Base-by-base conservation (phyloP, 1,139 yeast species). In the Arxiozyma telluris region DNA sequence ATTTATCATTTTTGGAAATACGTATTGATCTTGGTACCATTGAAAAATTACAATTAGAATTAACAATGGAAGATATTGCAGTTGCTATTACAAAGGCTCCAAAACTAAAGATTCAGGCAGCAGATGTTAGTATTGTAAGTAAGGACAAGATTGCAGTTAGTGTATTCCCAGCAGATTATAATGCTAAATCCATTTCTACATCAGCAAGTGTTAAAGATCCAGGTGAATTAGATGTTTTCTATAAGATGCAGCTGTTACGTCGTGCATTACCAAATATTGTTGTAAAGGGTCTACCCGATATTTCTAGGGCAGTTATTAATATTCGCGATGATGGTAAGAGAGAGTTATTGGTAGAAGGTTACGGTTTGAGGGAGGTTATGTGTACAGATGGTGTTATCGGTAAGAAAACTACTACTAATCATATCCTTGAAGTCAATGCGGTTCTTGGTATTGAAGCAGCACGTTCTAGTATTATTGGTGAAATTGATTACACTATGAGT, bases 391-490 rank as follows among this genome's bases (percentile, higher is more conserved):
- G 99, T 74, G 90, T 94, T 50, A 76, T 93, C 46, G 97, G 98
- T 15, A 76, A 85, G 42, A 83, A 83, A 69, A 93, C 98, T 1
- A 76, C 78, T 55, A 91, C 98, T 17, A 94, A 94, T 70, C 99
- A 94, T 72, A 83, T 94, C 43, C 75, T 93, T 58, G 99, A 94
- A 70, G 91, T 93, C 60, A 83, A 81, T 66, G 82, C 83, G 57
- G 97, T 93, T 15, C 76, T 94, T 59, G 99, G 99, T 66, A 94
- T 94, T 61, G 99, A 94, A 71, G 99, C 99, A 1, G 98, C 98
- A 0, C 80, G 99, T 70, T 76, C 90, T 0, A 84, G 96, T 61
- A 94, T 94, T 68, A 87, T 93, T 67, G 84, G 84, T 60, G 98
- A 94, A 75, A 93, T 94, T 70, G 96, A 89, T 70, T 90, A 91